Evolutionary conservation across 768 basidiomycete species (phyloP).

Genomic region (Sarcomyxa edulis): DNA sequence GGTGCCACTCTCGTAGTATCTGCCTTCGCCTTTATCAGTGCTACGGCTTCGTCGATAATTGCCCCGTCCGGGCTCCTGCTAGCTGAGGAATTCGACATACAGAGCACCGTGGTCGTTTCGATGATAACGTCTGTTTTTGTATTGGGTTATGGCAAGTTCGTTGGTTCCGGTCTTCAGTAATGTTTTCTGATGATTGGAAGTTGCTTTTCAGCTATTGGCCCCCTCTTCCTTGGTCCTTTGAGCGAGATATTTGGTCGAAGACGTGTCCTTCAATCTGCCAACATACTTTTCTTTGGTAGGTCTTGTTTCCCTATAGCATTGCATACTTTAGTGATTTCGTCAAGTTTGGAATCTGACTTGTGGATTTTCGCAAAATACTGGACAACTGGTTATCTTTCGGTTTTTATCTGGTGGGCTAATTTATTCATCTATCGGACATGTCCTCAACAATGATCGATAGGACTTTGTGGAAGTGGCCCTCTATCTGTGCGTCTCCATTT

Average conservation of each 20-base stretch:
- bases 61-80: constrained; percentile 56
- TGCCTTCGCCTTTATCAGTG: constrained; percentile 61
- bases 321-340: not conserved
- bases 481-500: constrained; percentile 42
- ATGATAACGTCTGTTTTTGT: constrained; percentile 54
- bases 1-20: constrained; percentile 57
- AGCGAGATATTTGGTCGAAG: constrained; percentile 71
- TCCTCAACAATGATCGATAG: too few relatives aligned
- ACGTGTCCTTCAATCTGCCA: constrained; percentile 53
- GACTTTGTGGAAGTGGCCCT: constrained; percentile 70
- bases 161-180: not conserved
- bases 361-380: constrained; percentile 54
- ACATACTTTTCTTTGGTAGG: constrained; percentile 62
- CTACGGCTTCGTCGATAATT: constrained; percentile 69
- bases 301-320: not conserved
- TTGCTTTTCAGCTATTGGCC: constrained; percentile 40
- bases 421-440: too few relatives aligned
- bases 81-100: constrained; percentile 49
- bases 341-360: constrained; percentile 61
- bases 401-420: constrained; percentile 69
- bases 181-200: not conserved
- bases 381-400: constrained; percentile 60
- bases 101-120: constrained; percentile 39
- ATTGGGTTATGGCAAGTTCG: constrained; percentile 47
- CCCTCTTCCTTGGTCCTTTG: constrained; percentile 53